phyloP scores from a whole-genome alignment of 1,139 yeast genomes.

The Geotrichum bryndzae region DNA sequence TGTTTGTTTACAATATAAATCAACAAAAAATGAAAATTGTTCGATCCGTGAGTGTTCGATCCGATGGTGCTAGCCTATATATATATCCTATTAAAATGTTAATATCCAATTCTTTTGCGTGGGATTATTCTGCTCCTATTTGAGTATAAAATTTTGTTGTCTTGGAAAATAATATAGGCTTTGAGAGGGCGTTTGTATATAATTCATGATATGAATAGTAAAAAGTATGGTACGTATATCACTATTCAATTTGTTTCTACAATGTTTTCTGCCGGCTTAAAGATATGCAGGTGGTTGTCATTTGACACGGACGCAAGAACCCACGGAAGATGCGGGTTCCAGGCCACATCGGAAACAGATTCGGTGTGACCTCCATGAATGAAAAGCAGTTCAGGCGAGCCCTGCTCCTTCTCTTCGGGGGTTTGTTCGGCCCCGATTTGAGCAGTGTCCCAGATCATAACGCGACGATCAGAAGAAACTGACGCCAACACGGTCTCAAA shows the following conservation, averaged over 20 bases:
- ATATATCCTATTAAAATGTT: too few species aligned
- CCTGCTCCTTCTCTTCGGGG: constrained; percentile 29
- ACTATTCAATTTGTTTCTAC: constrained; percentile 30
- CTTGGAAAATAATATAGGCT: too few species aligned
- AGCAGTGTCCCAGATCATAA: constrained; percentile 63
- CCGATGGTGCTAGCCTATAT: too few species aligned
- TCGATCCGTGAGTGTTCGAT: too few species aligned
- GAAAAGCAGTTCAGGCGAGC: constrained; percentile 47
- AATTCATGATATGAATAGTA: too few species aligned
- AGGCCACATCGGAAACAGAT: constrained; percentile 78
- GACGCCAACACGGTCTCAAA: constrained; percentile 57
- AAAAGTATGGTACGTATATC: too few species aligned
- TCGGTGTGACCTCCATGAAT: constrained; percentile 86
- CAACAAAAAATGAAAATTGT: too few species aligned
- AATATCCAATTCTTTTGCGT: too few species aligned
- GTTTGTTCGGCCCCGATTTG: constrained; percentile 35
- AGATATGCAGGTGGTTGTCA: constrained; percentile 81
- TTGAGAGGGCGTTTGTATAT: too few species aligned
- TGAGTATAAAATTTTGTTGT: too few species aligned
- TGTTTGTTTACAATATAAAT: too few species aligned
- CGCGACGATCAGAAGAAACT: constrained; percentile 64
- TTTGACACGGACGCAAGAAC: constrained; percentile 78
- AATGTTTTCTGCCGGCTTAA: constrained; percentile 50
- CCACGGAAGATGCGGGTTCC: constrained; percentile 79
- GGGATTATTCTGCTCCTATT: too few species aligned